These are phyloP conservation scores for Coemansia sp. DNA, from an alignment of 192 early-diverging fungal genomes.

Conservation along the genomic window DNA sequence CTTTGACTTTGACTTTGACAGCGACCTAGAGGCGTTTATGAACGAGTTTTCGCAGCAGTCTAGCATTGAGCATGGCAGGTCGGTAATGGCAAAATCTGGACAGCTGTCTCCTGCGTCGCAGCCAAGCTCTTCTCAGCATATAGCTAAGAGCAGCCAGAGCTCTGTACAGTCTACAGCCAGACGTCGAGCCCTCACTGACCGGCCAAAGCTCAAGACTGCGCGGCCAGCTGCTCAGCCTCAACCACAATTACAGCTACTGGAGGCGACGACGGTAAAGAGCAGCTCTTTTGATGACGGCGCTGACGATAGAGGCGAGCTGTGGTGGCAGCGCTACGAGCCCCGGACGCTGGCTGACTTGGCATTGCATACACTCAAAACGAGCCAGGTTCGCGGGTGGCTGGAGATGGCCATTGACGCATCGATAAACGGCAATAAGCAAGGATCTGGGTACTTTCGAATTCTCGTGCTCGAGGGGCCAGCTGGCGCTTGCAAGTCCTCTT, in stretches of 20 bases:
- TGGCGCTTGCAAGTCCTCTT: conserved; percentile 68
- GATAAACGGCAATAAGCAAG: conserved; percentile 1
- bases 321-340: conserved; percentile 53
- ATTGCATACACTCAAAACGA: conserved; percentile 56
- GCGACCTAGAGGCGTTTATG: conserved; percentile 47
- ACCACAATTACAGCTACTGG: background rate
- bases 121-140: background rate
- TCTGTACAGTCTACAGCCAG: background rate
- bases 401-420: conserved; percentile 29
- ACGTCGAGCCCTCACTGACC: conserved; percentile 42
- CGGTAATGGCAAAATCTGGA: background rate
- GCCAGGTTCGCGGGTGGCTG: conserved; percentile 64
- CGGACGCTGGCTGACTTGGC: conserved; percentile 47
- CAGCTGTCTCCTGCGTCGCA: background rate
- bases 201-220: conserved; percentile 24
- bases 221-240: background rate
- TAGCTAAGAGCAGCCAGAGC: background rate
- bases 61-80: background rate
- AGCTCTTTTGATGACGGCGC: background rate
- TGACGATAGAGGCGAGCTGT: conserved; percentile 25
- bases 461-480: conserved; percentile 66
- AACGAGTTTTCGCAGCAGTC: conserved; percentile 18
- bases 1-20: conserved; percentile 34
- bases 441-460: conserved; percentile 40
- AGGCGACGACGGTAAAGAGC: background rate